Conservation (phyloP, 2,329 filamentous ascomycete species). For the Aspergillus sp. region DNA sequence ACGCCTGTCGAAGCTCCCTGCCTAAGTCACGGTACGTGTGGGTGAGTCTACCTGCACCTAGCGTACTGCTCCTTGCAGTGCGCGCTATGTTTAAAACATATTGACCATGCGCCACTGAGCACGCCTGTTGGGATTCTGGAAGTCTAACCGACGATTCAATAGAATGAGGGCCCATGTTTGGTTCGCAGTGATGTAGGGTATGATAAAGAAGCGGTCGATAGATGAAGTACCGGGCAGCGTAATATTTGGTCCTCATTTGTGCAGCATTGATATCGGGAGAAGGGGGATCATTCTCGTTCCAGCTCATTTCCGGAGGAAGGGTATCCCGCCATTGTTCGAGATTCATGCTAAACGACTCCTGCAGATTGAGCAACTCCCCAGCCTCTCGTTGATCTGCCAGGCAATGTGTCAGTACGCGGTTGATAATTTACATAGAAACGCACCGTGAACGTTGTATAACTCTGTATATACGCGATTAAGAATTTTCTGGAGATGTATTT, state of each 20-base stretch:
- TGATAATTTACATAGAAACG: slow-evolving; percentile 8
- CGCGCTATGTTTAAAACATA: slow-evolving; percentile 31
- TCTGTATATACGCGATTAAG: slow-evolving; percentile 57
- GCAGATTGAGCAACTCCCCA: slow-evolving; percentile 39
- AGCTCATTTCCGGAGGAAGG: slow-evolving; percentile 55
- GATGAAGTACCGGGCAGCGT: slow-evolving; percentile 86
- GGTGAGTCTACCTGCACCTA: too few relatives aligned
- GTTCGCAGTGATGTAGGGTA: slow-evolving; percentile 53
- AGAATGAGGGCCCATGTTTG: slow-evolving; percentile 36
- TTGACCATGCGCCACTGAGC: slow-evolving; percentile 33
- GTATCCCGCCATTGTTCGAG: slow-evolving; percentile 56
- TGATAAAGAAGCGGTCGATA: slow-evolving; percentile 73
- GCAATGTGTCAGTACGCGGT: neutral
- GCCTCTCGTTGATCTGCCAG: slow-evolving; percentile 30
- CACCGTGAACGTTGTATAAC: slow-evolving; percentile 49
- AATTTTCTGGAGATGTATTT: slow-evolving; percentile 59
- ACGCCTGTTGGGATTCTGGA: slow-evolving; percentile 31
- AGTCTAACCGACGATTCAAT: slow-evolving; percentile 35
- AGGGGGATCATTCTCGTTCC: slow-evolving; percentile 68
- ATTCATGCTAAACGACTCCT: slow-evolving; percentile 46
- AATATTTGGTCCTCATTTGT: slow-evolving; percentile 88
- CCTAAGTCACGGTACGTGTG: too few relatives aligned
- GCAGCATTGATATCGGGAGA: slow-evolving; percentile 76
- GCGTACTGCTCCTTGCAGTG: too few relatives aligned
- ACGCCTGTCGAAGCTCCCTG: slow-evolving; percentile 56